Evolutionary conservation across 306 rosid species (phyloP).

Genomic region (Benincasa hispida): DNA sequence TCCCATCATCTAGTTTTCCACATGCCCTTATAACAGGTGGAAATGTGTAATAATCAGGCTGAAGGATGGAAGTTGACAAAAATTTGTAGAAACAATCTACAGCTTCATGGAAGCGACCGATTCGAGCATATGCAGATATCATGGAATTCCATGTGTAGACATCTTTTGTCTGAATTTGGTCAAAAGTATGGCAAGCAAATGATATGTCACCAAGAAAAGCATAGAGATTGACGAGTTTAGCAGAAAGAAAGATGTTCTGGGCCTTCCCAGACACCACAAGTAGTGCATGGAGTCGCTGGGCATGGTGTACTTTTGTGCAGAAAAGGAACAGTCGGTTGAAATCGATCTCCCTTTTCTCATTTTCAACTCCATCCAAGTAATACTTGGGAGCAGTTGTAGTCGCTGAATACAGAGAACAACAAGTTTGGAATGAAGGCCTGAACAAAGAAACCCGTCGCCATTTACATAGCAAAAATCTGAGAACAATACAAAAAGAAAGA

Average conservation of each 20-base stretch:
- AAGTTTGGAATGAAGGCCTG: slow-evolving; percentile 12
- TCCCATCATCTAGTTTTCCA: slow-evolving; percentile 22
- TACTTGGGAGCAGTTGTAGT: not conserved
- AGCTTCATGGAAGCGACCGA: slow-evolving; percentile 23
- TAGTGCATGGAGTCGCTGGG: slow-evolving; percentile 31
- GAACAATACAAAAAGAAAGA: not conserved
- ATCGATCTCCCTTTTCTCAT: slow-evolving; percentile 15
- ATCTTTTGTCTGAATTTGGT: slow-evolving; percentile 27
- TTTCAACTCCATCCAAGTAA: slow-evolving; percentile 11
- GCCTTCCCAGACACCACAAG: slow-evolving; percentile 31
- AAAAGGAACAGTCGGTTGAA: slow-evolving; percentile 19
- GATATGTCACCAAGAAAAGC: slow-evolving; percentile 29
- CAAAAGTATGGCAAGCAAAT: slow-evolving; percentile 19
- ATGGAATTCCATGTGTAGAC: slow-evolving; percentile 44
- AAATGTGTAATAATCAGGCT: slow-evolving; percentile 33
- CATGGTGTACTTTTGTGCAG: slow-evolving; percentile 25
- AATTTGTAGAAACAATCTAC: slow-evolving; percentile 22
- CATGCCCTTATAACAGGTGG: slow-evolving; percentile 43
- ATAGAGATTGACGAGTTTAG: slow-evolving; percentile 32
- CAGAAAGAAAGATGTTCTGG: slow-evolving; percentile 18
- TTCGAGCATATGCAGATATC: slow-evolving; percentile 36
- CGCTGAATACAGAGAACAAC: slow-evolving; percentile 12
- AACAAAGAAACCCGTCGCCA: slow-evolving; percentile 17
- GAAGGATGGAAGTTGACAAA: slow-evolving; percentile 17
- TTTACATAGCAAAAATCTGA: slow-evolving; percentile 26